Conservation (phyloP, 2,329 filamentous ascomycete species). For the Talaromyces sp. region DNA sequence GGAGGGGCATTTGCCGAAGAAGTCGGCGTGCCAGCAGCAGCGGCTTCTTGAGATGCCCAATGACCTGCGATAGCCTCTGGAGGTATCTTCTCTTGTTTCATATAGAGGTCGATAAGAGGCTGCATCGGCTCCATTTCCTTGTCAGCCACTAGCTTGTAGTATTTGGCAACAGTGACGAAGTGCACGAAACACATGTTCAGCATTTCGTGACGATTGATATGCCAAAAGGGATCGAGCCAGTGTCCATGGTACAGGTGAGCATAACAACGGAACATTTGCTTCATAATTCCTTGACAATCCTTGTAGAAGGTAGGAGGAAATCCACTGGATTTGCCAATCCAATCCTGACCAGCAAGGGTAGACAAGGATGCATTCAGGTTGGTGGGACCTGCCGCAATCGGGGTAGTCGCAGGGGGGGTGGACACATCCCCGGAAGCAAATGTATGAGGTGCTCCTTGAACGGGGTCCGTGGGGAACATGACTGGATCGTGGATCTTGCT, state of each 20-base stretch:
- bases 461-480: conserved; percentile 84
- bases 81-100: conserved; percentile 81
- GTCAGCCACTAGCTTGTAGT: conserved; percentile 76
- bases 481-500: conserved; percentile 87
- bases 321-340: conserved; percentile 86
- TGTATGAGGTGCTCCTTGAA: conserved; percentile 54
- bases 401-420: conserved; percentile 50
- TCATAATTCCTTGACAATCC: conserved; percentile 89
- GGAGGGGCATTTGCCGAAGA: not conserved
- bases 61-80: conserved; percentile 52
- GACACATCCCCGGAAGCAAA: conserved; percentile 52
- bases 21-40: not conserved
- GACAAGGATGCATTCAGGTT: conserved; percentile 20
- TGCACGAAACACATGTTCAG: conserved; percentile 85
- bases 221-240: conserved; percentile 77
- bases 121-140: conserved; percentile 95
- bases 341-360: conserved; percentile 56
- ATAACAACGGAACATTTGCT: conserved; percentile 98
- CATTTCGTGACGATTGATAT: conserved; percentile 65
- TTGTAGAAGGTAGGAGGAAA: conserved; percentile 87
- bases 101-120: conserved; percentile 86
- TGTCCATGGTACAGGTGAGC: conserved; percentile 97
- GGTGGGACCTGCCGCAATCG: conserved; percentile 41
- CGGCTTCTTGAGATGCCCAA: conserved; percentile 33
- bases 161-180: conserved; percentile 74